phyloP scores from a whole-genome alignment of 1,139 yeast species.

The Suhomyces bolitotheri region DNA sequence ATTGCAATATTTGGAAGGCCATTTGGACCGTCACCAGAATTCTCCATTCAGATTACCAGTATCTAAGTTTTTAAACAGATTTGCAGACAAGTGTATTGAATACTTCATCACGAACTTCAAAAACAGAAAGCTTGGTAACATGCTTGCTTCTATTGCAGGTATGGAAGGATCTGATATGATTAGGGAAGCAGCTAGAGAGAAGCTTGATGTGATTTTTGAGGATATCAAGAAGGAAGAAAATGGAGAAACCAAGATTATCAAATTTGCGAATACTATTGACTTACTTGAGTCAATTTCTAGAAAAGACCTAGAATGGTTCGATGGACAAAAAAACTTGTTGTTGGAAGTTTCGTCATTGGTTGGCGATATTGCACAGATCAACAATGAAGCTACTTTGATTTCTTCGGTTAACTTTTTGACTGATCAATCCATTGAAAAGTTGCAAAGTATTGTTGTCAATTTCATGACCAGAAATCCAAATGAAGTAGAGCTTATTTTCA shows the following conservation, averaged over 20 bases:
- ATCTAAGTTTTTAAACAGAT: constrained; percentile 82
- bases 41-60: constrained; percentile 94
- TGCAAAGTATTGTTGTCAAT: constrained; percentile 56
- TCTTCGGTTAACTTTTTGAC: constrained; percentile 71
- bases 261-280: constrained; percentile 72
- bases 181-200: constrained; percentile 54
- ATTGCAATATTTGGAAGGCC: constrained; percentile 75
- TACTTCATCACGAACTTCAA: constrained; percentile 70
- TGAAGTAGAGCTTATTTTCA: constrained; percentile 42
- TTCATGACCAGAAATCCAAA: constrained; percentile 41
- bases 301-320: constrained; percentile 65
- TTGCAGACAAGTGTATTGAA: constrained; percentile 71
- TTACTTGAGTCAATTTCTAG: constrained; percentile 54
- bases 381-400: constrained; percentile 45
- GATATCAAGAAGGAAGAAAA: constrained; percentile 48
- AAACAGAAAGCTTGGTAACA: constrained; percentile 67
- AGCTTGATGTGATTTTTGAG: constrained; percentile 42
- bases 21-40: constrained; percentile 77
- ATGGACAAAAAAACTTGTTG: constrained; percentile 50
- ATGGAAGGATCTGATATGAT: constrained; percentile 60
- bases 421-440: constrained; percentile 66
- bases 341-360: constrained; percentile 47
- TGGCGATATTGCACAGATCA: constrained; percentile 45
- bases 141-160: constrained; percentile 62
- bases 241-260: constrained; percentile 57